Evolutionary conservation across 768 basidiomycete genomes (phyloP), one percentile per base, ranked within the genome.

Genomic region (Hygrocybe coccinea): DNA sequence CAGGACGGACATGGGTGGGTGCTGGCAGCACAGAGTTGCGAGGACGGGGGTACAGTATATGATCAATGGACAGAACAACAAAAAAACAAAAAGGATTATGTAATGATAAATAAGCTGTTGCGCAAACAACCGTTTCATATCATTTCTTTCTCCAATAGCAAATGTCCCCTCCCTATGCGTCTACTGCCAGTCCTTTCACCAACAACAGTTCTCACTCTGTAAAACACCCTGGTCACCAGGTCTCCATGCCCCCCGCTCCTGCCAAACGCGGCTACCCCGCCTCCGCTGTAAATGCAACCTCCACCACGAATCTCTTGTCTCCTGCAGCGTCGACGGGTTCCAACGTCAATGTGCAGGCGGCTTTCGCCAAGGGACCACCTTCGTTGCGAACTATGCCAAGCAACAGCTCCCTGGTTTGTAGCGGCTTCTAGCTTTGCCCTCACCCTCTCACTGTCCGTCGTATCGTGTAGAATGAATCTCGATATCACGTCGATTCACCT

Each of bases 301-400:
- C 84, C 3, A 78, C 79, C 6, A 69, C 79, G 33, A 81, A 74
- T 64, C 79, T 85, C 52, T 70, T 84, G 38, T 70, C 76, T 8
- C 64, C 67, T 37, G 64, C 71, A 22, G 53, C 60, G 7, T 37
- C 46, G 17, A 58, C 58, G 48, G 60, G 33, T 64, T 61, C 56
- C 56, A 61, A 35, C 64, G 62, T 56, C 49, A 55, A 61, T 67
- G 70, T 77, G 56, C 76, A 77, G 63, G 69, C 79, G 63, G 72
- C 72, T 64, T 75, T 79, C 63, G 64, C 71, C n/a, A 64, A 69
- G 50, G 70, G 69, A 2, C 76, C 77, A 7, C 60, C 59, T 1
- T 69, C 72, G 3, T 55, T 79, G 11, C 68, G 71, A 9, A 72
- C 65, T 34, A 65, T 63, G 38, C 56, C 74, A 17, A 83, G 8